Conservation (phyloP, 495 filamentous ascomycete species). For the Podospora conica region DNA sequence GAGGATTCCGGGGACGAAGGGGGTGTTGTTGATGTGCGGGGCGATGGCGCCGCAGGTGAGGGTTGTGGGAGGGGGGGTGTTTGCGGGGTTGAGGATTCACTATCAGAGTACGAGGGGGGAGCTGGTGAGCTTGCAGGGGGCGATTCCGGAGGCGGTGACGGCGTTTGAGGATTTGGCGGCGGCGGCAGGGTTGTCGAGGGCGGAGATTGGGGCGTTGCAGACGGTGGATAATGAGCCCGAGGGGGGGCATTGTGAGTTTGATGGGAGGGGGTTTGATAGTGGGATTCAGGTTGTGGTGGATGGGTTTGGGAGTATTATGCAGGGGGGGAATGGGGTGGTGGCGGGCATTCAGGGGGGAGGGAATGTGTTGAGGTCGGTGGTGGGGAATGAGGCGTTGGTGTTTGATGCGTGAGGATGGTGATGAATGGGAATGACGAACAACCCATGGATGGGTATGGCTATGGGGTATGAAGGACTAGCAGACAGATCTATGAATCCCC, state of each 20-base stretch:
- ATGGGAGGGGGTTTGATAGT: constrained; percentile 40
- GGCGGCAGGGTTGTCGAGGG: constrained; percentile 28
- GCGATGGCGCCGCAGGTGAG: constrained; percentile 41
- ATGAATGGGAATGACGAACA: background rate
- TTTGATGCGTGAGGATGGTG: background rate
- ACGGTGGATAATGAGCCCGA: constrained; percentile 44
- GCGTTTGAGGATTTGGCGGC: constrained; percentile 42
- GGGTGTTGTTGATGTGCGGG: constrained; percentile 45
- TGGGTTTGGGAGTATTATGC: constrained; percentile 40
- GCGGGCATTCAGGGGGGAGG: constrained; percentile 30
- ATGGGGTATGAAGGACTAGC: constrained; percentile 15
- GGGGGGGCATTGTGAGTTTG: constrained; percentile 48
- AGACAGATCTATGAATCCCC: constrained; percentile 55
- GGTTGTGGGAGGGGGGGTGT: constrained; percentile 29
- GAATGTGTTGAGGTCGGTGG: constrained; percentile 38
- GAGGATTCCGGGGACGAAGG: constrained; percentile 27
- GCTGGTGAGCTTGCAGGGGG: constrained; percentile 35
- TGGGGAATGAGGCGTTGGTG: constrained; percentile 37
- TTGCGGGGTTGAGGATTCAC: constrained; percentile 36
- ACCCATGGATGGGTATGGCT: background rate
- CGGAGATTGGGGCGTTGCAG: constrained; percentile 37
- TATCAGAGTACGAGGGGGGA: constrained; percentile 47
- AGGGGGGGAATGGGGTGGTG: constrained; percentile 38
- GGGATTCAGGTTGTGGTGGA: constrained; percentile 45
- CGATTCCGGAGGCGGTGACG: constrained; percentile 39